These are phyloP conservation scores for Phlegmacium glaucopus DNA, from an alignment of 768 basidiomycete species.

Conservation along the genomic window DNA sequence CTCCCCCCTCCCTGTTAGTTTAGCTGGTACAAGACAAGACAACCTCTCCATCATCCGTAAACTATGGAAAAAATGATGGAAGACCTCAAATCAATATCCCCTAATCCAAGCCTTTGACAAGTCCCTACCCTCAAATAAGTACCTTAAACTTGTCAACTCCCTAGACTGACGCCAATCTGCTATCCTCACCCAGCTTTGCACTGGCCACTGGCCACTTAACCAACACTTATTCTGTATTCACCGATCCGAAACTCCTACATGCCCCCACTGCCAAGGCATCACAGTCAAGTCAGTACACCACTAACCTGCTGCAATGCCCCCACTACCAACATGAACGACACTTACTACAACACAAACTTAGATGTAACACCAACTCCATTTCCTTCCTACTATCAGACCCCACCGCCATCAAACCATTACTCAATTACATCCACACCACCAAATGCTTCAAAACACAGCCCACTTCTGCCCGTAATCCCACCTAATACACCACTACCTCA, in stretches of 20 bases:
- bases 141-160: neutral
- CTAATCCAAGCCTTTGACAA: conserved; percentile 2
- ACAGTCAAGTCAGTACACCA: neutral
- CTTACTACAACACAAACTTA: neutral
- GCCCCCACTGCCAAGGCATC: neutral
- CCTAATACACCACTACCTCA: no score
- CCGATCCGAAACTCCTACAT: neutral
- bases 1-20: neutral
- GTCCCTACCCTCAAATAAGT: neutral
- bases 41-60: neutral
- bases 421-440: no score
- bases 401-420: neutral
- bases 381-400: neutral
- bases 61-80: neutral
- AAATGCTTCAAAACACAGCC: neutral
- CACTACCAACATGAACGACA: neutral
- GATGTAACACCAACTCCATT: neutral
- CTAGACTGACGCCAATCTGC: neutral
- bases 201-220: neutral
- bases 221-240: neutral
- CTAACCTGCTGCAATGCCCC: neutral
- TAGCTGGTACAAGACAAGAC: neutral
- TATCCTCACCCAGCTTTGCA: neutral
- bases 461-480: no score
- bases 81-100: neutral